Percentiles rank a stretch among this genome's conserved stretches.
These are phyloP conservation scores for Clarkia xantiana DNA, from an alignment of 345 rosid species.

Conservation along the genomic window DNA sequence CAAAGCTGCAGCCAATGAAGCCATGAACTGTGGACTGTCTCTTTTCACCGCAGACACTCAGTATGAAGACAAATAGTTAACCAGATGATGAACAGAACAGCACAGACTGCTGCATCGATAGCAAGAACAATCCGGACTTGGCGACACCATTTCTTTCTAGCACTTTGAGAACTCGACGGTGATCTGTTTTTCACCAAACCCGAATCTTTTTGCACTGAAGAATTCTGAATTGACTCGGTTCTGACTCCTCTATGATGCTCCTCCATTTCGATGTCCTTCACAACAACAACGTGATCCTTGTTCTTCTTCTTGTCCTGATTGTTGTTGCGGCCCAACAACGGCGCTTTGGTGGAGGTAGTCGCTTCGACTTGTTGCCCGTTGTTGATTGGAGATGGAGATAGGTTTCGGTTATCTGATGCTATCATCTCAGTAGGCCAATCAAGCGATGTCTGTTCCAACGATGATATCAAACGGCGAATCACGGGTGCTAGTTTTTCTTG, in stretches of 20 bases:
- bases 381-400: conserved; percentile 21
- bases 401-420: background rate
- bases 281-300: conserved; percentile 43
- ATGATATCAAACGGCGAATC: conserved; percentile 43
- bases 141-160: conserved; percentile 58
- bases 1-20: too few relatives aligned
- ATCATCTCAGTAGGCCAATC: conserved; percentile 20
- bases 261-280: conserved; percentile 55
- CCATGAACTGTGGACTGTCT: too few relatives aligned
- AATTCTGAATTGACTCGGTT: conserved; percentile 27
- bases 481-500: conserved; percentile 64
- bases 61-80: conserved; percentile 45
- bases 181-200: conserved; percentile 52
- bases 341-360: conserved; percentile 50
- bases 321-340: conserved; percentile 44
- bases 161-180: conserved; percentile 22
- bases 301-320: conserved; percentile 60
- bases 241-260: conserved; percentile 39
- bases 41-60: conserved; percentile 22
- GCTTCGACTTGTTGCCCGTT: conserved; percentile 31
- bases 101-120: conserved; percentile 61
- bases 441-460: conserved; percentile 44
- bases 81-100: conserved; percentile 53
- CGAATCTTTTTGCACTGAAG: conserved; percentile 42
- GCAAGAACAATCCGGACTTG: conserved; percentile 63